Percentiles rank a stretch among this genome's conserved stretches.
Conservation (phyloP, 2,329 filamentous ascomycete genomes). For the Neopestalotiopsis sp. region DNA sequence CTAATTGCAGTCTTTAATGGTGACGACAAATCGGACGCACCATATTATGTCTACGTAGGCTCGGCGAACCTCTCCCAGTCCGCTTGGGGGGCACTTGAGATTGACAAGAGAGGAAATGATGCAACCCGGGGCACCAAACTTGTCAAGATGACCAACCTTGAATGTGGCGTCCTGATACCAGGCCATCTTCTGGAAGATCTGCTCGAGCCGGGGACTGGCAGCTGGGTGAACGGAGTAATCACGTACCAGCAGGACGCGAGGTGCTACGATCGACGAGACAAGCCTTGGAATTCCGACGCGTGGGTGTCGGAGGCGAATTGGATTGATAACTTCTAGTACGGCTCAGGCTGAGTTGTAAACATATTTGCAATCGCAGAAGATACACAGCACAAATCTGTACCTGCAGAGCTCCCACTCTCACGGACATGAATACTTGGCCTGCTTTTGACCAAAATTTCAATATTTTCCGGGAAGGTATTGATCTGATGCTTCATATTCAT, state of each 20-base stretch:
- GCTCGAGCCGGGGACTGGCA: slow-evolving; percentile 25
- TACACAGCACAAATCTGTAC: too few species aligned
- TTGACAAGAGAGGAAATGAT: slow-evolving; percentile 28
- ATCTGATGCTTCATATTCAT: too few species aligned
- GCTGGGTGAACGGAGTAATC: slow-evolving; percentile 29
- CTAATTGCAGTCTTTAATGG: slow-evolving; percentile 28
- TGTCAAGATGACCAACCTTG: slow-evolving; percentile 28
- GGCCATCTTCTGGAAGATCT: slow-evolving; percentile 25
- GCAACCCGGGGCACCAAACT: slow-evolving; percentile 28
- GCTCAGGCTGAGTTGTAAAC: too few species aligned
- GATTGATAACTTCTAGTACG: too few species aligned
- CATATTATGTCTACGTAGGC: slow-evolving; percentile 32
- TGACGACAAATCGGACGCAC: slow-evolving; percentile 8
- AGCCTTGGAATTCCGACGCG: not conserved
- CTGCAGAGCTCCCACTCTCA: too few species aligned
- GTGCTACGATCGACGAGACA: not conserved
- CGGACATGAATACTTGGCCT: too few species aligned
- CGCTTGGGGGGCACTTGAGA: slow-evolving; percentile 28
- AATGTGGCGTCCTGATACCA: slow-evolving; percentile 31
- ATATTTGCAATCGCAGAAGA: too few species aligned
- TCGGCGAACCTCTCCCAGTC: slow-evolving; percentile 31
- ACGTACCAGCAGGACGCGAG: slow-evolving; percentile 22
- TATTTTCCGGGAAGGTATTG: too few species aligned
- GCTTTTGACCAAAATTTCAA: too few species aligned
- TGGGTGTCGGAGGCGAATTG: not conserved